These are phyloP conservation scores for Erodium texanum DNA, from an alignment of 441 rosid species.

Conservation along the genomic window DNA sequence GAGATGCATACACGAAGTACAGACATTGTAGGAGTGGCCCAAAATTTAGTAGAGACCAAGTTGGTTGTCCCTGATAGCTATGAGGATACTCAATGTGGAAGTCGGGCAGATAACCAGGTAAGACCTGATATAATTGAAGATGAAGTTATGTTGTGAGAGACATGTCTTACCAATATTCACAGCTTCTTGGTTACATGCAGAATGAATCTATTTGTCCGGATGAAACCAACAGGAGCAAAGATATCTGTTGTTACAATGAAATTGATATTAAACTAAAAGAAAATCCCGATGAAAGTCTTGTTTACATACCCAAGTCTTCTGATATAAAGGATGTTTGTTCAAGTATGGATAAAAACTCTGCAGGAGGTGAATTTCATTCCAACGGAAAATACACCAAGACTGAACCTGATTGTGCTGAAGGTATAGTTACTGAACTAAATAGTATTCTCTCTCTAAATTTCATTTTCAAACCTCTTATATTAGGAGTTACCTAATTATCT, in stretches of 20 bases:
- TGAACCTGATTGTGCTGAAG: slow-evolving; percentile 30
- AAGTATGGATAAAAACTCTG: slow-evolving; percentile 20
- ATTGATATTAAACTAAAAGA: slow-evolving; percentile 17
- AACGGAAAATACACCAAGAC: slow-evolving; percentile 21
- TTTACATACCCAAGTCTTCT: slow-evolving; percentile 23
- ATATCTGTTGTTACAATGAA: slow-evolving; percentile 25
- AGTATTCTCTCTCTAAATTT: background rate
- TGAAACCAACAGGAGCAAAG: slow-evolving; percentile 22
- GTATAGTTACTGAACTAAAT: slow-evolving; percentile 25
- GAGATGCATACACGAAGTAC: slow-evolving; percentile 18
- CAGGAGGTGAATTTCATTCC: slow-evolving; percentile 15
- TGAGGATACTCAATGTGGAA: slow-evolving; percentile 31
- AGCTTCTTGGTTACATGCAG: slow-evolving; percentile 19
- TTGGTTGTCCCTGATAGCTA: slow-evolving; percentile 40
- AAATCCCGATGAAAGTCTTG: slow-evolving; percentile 22
- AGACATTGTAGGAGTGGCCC: slow-evolving; percentile 22
- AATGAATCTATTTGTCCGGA: slow-evolving; percentile 19
- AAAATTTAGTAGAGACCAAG: slow-evolving; percentile 27
- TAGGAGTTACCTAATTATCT: background rate
- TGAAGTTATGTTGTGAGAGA: slow-evolving; percentile 25
- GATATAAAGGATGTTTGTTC: slow-evolving; percentile 20
- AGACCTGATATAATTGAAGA: slow-evolving; percentile 18
- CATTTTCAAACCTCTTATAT: background rate
- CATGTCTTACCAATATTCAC: slow-evolving; percentile 16
- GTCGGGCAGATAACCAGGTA: slow-evolving; percentile 19